phyloP scores from a whole-genome alignment of 495 filamentous ascomycete genomes.

The Beverwykella pulmonaria region DNA sequence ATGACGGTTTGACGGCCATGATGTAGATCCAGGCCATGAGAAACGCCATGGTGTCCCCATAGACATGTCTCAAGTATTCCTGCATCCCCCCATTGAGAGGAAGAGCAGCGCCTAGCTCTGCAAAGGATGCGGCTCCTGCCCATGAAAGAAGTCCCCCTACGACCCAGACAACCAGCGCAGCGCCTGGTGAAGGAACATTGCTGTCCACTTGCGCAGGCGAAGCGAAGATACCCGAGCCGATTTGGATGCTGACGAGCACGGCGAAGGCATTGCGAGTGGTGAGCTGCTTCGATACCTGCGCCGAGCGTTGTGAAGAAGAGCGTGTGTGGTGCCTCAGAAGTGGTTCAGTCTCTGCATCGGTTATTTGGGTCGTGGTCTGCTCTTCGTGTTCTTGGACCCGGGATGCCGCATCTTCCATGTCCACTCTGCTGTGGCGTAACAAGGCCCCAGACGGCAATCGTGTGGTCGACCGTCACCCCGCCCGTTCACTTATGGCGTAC shows the following conservation, averaged over 20 bases:
- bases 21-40: slow-evolving; percentile 48
- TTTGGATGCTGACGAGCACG: slow-evolving; percentile 49
- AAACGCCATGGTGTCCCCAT: slow-evolving; percentile 45
- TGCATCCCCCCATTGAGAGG: slow-evolving; percentile 52
- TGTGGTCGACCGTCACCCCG: background rate
- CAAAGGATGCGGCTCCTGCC: slow-evolving; percentile 51
- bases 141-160: slow-evolving; percentile 51
- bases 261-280: slow-evolving; percentile 36
- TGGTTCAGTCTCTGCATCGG: slow-evolving; percentile 13
- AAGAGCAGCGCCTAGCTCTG: slow-evolving; percentile 49
- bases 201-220: slow-evolving; percentile 46
- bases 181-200: slow-evolving; percentile 43
- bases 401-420: background rate
- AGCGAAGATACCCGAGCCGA: slow-evolving; percentile 53
- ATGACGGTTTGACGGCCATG: slow-evolving; percentile 33
- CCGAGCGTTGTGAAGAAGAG: background rate
- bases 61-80: slow-evolving; percentile 48
- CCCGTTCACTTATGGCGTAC: background rate
- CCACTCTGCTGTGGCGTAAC: background rate
- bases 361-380: background rate
- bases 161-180: slow-evolving; percentile 46
- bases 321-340: slow-evolving; percentile 4
- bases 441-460: background rate
- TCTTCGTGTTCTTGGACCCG: background rate
- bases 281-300: slow-evolving; percentile 17